Percentiles rank a stretch among this genome's conserved stretches.
These are phyloP conservation scores for Nematodospora valgi DNA, from an alignment of 805 yeast genomes.

Conservation along the genomic window DNA sequence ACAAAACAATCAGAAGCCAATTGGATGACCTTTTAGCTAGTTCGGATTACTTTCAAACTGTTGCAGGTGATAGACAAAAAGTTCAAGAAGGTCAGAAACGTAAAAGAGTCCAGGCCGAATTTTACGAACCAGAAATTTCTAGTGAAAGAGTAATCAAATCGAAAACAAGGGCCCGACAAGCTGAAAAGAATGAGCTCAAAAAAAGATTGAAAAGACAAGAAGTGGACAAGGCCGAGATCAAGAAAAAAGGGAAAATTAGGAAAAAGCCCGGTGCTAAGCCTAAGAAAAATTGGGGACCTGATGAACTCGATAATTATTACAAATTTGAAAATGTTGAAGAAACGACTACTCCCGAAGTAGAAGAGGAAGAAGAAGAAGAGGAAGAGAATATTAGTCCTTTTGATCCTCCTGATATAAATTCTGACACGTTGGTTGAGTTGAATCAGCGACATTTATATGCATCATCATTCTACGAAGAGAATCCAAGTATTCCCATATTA, in stretches of 20 bases:
- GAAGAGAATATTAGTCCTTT: conserved; percentile 34
- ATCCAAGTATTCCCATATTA: conserved; percentile 18
- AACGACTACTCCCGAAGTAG: conserved; percentile 7
- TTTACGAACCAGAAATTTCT: conserved; percentile 23
- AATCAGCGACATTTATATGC: conserved; percentile 29
- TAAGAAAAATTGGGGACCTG: neutral
- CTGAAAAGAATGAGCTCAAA: conserved; percentile 12
- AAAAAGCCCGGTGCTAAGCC: neutral
- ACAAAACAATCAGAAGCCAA: conserved; percentile 3
- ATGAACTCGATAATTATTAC: neutral
- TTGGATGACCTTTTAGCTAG: conserved; percentile 17
- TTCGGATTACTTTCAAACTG: conserved; percentile 36
- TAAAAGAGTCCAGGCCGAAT: conserved; percentile 24
- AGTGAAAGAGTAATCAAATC: conserved; percentile 11
- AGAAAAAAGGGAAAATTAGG: no score
- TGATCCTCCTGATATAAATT: conserved; percentile 34
- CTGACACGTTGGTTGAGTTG: conserved; percentile 27
- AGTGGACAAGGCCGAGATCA: conserved; percentile 7
- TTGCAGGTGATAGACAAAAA: conserved; percentile 32
- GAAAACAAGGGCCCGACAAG: conserved; percentile 11
- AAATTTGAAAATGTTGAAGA: neutral
- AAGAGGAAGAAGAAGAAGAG: conserved; percentile 20
- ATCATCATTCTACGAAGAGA: conserved; percentile 21
- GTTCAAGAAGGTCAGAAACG: conserved; percentile 34
- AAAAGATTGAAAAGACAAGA: conserved; percentile 7